Conservation (phyloP, 192 early-diverging fungal species). For the Coemansia sp. region DNA sequence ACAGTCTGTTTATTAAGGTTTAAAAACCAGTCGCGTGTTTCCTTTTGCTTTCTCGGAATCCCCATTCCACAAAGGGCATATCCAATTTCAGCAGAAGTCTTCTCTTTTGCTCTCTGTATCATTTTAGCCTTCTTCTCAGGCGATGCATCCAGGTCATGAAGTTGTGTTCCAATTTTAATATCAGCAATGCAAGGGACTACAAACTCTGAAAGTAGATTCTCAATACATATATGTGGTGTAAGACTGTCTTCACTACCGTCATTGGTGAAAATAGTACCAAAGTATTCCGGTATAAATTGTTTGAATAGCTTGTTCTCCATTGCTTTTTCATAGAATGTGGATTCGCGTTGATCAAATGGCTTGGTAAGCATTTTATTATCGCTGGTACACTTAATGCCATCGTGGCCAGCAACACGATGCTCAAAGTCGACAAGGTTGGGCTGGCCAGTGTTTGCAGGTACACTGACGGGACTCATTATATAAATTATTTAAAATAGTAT, state of each 20-base stretch:
- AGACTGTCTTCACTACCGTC: neutral
- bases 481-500: too few relatives aligned
- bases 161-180: constrained; percentile 72
- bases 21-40: constrained; percentile 30
- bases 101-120: constrained; percentile 55
- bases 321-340: constrained; percentile 71
- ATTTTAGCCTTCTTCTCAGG: constrained; percentile 64
- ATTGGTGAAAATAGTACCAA: constrained; percentile 54
- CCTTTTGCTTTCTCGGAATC: constrained; percentile 1
- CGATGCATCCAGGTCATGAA: constrained; percentile 66
- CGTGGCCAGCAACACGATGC: constrained; percentile 85
- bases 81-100: constrained; percentile 60
- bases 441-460: neutral
- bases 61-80: neutral
- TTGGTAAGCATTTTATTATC: constrained; percentile 72
- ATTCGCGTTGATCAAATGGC: constrained; percentile 61
- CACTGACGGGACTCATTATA: too few relatives aligned
- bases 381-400: constrained; percentile 59
- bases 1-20: constrained; percentile 53
- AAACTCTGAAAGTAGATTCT: constrained; percentile 65
- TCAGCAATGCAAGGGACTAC: constrained; percentile 69
- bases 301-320: constrained; percentile 50
- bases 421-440: constrained; percentile 42
- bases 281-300: constrained; percentile 67
- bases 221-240: constrained; percentile 54